Conservation (phyloP, 495 filamentous ascomycete genomes). For the Tuber indicum region DNA sequence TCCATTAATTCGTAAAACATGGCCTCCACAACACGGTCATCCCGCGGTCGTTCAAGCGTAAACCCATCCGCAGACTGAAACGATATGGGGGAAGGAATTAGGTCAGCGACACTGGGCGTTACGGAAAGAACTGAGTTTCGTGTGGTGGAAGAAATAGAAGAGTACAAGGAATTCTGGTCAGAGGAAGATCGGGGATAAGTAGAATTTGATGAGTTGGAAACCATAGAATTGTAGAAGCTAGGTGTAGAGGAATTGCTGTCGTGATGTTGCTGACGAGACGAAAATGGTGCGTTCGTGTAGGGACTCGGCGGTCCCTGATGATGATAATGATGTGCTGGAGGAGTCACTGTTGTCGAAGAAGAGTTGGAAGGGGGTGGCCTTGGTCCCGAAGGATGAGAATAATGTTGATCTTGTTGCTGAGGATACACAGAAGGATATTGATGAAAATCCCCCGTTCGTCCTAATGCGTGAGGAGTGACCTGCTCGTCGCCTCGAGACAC, state of each 20-base stretch:
- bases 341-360: slow-evolving; percentile 13
- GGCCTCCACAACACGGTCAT: slow-evolving; percentile 82
- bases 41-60: slow-evolving; percentile 63
- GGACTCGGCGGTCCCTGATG: slow-evolving; percentile 27
- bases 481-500: slow-evolving; percentile 62
- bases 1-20: slow-evolving; percentile 92
- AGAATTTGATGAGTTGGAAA: slow-evolving; percentile 27
- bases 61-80: slow-evolving; percentile 54
- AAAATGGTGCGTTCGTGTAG: slow-evolving; percentile 25
- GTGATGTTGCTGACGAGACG: slow-evolving; percentile 22
- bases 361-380: slow-evolving; percentile 58
- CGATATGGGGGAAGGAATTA: slow-evolving; percentile 45
- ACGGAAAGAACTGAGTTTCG: slow-evolving; percentile 55
- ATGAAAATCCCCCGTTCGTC: slow-evolving; percentile 65
- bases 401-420: slow-evolving; percentile 31
- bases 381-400: slow-evolving; percentile 57
- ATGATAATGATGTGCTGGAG: slow-evolving; percentile 23
- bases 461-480: slow-evolving; percentile 36
- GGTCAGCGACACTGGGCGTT: slow-evolving; percentile 46
- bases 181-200: slow-evolving; percentile 23
- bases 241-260: slow-evolving; percentile 10
- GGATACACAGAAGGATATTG: slow-evolving; percentile 77
- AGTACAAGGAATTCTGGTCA: slow-evolving; percentile 36
- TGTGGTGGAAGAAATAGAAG: slow-evolving; percentile 54
- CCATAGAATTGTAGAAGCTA: slow-evolving; percentile 22